Percentiles rank a stretch among this genome's conserved stretches.
phyloP scores from a whole-genome alignment of 208 protist genomes.

The Acanthamoeba polyphaga region DNA sequence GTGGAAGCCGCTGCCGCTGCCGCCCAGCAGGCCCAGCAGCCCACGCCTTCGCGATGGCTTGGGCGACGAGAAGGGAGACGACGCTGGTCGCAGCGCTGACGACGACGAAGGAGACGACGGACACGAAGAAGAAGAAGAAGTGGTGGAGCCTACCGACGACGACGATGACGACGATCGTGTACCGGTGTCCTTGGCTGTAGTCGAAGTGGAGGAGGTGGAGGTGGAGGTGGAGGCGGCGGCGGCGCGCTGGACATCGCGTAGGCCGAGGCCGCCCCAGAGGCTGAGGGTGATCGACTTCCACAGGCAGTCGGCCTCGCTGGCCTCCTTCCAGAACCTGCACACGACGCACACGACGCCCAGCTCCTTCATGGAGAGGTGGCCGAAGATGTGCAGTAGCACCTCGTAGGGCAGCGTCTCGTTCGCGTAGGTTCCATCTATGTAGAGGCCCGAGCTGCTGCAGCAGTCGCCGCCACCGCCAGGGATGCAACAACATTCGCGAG shows the following conservation, averaged over 20 bases:
- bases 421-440: not conserved
- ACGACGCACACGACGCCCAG: constrained; percentile 4
- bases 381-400: constrained; percentile 12
- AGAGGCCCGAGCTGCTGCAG: not conserved
- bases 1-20: not conserved
- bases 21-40: not conserved
- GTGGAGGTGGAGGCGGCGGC: not conserved
- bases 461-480: not conserved
- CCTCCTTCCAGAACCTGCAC: constrained; percentile 38
- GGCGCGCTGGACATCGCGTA: constrained; percentile 23
- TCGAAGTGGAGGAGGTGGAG: not conserved
- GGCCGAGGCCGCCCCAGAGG: constrained; percentile 25
- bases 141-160: no score
- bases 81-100: not conserved
- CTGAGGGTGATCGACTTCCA: constrained; percentile 31
- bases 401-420: constrained; percentile 41
- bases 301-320: constrained; percentile 41
- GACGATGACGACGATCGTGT: no score
- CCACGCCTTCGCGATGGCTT: not conserved
- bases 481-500: not conserved
- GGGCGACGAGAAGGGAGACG: not conserved
- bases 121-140: no score
- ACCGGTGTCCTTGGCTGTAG: not conserved
- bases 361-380: constrained; percentile 2
- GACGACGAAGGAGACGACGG: no score